These are phyloP conservation scores for Diplosphaera chodatii DNA, from an alignment of 139 green algal species.

Conservation along the genomic window DNA sequence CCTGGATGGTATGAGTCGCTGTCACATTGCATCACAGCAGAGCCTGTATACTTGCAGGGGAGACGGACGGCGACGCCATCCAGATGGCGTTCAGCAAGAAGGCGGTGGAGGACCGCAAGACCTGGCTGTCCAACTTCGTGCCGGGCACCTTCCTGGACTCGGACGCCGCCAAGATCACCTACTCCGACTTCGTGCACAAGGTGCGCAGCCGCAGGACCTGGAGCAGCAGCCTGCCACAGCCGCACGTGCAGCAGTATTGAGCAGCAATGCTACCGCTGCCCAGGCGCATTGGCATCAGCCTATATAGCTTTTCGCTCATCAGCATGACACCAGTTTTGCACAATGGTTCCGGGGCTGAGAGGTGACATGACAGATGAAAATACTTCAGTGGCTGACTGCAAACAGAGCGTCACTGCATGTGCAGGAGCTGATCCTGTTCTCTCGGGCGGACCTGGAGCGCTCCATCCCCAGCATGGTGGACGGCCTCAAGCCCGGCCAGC, in stretches of 20 bases:
- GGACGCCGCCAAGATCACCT: conserved; percentile 67
- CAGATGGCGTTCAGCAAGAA: conserved; percentile 99
- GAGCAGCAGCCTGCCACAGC: not conserved
- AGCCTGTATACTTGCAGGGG: conserved; percentile 30
- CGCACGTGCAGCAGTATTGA: too few species aligned
- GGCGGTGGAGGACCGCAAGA: conserved; percentile 94
- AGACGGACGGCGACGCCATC: conserved; percentile 72
- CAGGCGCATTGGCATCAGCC: too few species aligned
- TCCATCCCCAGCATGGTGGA: conserved; percentile 96
- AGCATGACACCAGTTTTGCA: too few species aligned
- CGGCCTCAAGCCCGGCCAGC: conserved; percentile 96
- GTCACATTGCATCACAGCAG: too few species aligned
- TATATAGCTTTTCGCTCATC: too few species aligned
- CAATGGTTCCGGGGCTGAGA: too few species aligned
- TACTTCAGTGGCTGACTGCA: too few species aligned
- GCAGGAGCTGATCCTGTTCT: conserved; percentile 93
- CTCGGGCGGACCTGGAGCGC: conserved; percentile 84
- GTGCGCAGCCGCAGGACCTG: conserved; percentile 18
- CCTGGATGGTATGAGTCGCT: too few species aligned
- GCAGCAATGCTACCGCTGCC: too few species aligned
- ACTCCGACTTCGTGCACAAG: conserved; percentile 95
- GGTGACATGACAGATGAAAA: too few species aligned
- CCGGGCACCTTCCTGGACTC: conserved; percentile 94
- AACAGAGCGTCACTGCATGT: not conserved
- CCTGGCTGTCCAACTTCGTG: conserved; percentile 78